Evolutionary conservation across 169 alveolate genomes (phyloP).

Genomic region (Besnoitia besnoiti): DNA sequence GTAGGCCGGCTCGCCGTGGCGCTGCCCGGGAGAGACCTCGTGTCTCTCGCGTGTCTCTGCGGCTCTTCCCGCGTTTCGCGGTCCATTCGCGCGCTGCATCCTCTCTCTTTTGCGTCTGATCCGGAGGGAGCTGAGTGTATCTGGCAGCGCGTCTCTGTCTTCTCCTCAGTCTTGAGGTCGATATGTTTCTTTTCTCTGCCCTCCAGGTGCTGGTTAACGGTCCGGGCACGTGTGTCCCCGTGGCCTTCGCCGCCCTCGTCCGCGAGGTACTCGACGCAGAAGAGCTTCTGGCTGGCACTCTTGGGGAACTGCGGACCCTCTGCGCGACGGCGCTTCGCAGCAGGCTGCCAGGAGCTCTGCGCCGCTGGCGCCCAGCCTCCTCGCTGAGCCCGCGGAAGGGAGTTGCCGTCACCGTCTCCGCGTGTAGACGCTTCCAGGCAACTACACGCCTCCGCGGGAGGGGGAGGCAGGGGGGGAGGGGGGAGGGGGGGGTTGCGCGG

Average conservation of each 20-base stretch:
- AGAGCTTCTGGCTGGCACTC: too few relatives aligned
- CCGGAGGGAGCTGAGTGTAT: not conserved
- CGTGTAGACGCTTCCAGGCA: too few relatives aligned
- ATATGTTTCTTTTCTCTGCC: not conserved
- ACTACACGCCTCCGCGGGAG: too few relatives aligned
- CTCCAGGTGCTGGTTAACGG: constrained; percentile 71
- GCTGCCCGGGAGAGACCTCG: not conserved
- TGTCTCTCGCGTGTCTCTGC: not conserved
- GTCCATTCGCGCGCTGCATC: not conserved
- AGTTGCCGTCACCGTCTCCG: too few relatives aligned
- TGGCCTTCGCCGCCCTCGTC: constrained; percentile 31
- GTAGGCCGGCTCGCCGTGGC: not conserved
- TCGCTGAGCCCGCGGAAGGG: too few relatives aligned
- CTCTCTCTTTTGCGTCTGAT: not conserved
- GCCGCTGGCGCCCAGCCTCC: too few relatives aligned
- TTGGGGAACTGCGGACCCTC: not conserved
- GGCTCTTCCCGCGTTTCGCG: too few relatives aligned
- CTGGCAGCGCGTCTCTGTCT: not conserved
- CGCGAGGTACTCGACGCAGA: constrained; percentile 10
- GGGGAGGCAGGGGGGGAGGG: too few relatives aligned
- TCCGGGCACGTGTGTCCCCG: constrained; percentile 72
- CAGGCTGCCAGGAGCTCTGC: too few relatives aligned
- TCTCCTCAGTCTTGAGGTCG: not conserved
- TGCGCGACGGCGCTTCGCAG: too few relatives aligned
- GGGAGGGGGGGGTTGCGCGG: too few relatives aligned